These are phyloP conservation scores for Fimicolochytrium jonesii DNA, from an alignment of 192 early-diverging fungal genomes.

Conservation along the genomic window DNA sequence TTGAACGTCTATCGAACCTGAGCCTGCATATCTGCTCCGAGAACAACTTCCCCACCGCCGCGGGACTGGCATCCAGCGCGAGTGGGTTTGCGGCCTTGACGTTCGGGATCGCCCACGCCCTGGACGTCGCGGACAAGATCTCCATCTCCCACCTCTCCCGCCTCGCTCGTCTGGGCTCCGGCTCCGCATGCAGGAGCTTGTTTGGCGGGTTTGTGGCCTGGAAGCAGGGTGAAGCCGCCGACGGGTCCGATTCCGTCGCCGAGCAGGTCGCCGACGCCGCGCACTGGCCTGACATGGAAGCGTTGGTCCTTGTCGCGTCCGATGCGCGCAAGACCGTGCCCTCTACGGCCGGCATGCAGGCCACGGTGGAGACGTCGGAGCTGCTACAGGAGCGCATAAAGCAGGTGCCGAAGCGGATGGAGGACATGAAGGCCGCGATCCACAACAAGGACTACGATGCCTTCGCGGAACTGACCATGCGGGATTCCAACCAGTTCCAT, in stretches of 20 bases:
- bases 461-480: conserved; percentile 96
- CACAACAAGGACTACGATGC: conserved; percentile 72
- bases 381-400: conserved; percentile 81
- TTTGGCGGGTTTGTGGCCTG: conserved; percentile 99
- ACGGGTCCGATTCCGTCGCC: conserved; percentile 75
- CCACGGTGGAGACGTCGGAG: conserved; percentile 86
- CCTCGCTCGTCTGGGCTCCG: conserved; percentile 91
- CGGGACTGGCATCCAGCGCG: conserved; percentile 95
- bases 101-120: conserved; percentile 68
- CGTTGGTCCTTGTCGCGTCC: conserved; percentile 88
- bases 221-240: conserved; percentile 80
- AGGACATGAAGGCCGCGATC: conserved; percentile 85
- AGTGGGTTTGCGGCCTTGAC: conserved; percentile 94
- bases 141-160: conserved; percentile 70
- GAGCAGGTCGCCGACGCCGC: conserved; percentile 82
- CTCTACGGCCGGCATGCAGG: conserved; percentile 96
- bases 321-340: conserved; percentile 89
- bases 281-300: conserved; percentile 96
- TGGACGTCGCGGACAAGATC: conserved; percentile 51
- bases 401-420: conserved; percentile 84
- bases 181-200: conserved; percentile 94
- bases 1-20: conserved; percentile 58
- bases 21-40: conserved; percentile 88
- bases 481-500: conserved; percentile 99
- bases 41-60: conserved; percentile 99